Base-by-base conservation (phyloP, 371 early-diverging fungal genomes). In the Mortierella sp. region DNA sequence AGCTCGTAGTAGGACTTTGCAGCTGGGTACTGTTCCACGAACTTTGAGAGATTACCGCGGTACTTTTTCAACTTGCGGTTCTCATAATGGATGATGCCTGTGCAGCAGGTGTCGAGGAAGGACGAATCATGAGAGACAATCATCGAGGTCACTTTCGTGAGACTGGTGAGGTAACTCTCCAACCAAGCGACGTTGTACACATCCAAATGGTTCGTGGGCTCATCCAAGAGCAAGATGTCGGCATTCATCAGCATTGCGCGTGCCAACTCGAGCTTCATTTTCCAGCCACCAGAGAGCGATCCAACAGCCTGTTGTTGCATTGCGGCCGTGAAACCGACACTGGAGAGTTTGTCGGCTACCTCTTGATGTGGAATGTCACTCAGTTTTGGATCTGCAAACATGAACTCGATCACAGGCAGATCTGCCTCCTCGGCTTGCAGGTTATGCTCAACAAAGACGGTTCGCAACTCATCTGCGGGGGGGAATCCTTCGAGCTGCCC, bases 161-260 rank as follows among this genome's bases (percentile, higher is more conserved):
- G 83, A 53, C 84, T 82, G 67, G 79, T 83, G 37, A 94, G 85
- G 79, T 91, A 91, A 80, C 91, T 86, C 72, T 92, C 91, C 43
- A 95, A 81, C 93, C 93, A 95, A 37, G 86, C 87, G 41, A 92
- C 90, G 80, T 92, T 91, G 60, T 78, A 83, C 50, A 90, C 92
- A 81, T 95, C 94, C 86, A 94, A 87, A 82, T 94, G 94, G 82
- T 95, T 94, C 57, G 95, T 95, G 70, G 96, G 96, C 82, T 96
- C 96, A 76, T 96, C 96, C 60, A 96, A 79, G 58, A 96, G 82
- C 59, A 96, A 80, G 62, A 96, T 90, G 79, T 94, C 93, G 42
- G 95, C 93, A 57, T 92, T 88, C 79, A 86, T 79, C 64, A 92
- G 80, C 89, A 92, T 93, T 50, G 93, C 90, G 79, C 91, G 86